phyloP scores from a whole-genome alignment of 805 yeast species.

The Candida lessepsii region DNA sequence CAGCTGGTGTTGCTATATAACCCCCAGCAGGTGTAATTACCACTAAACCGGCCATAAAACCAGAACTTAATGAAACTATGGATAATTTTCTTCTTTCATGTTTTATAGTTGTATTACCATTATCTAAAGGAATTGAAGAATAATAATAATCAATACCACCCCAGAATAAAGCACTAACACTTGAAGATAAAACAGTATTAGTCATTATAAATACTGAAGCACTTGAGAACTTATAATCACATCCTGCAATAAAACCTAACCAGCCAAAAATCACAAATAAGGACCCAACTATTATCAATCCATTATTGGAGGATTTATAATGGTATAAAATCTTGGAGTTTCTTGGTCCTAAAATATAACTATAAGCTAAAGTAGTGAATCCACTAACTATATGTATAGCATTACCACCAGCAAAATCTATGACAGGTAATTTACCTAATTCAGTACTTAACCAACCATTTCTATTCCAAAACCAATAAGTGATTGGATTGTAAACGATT shows the following conservation, averaged over 20 bases:
- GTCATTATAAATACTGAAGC: slow-evolving; percentile 30
- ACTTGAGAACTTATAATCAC: slow-evolving; percentile 39
- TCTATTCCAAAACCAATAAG: slow-evolving; percentile 46
- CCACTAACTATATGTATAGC: slow-evolving; percentile 47
- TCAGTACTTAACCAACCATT: slow-evolving; percentile 44
- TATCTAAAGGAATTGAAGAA: slow-evolving; percentile 39
- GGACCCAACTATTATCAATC: slow-evolving; percentile 34
- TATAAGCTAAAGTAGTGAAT: slow-evolving; percentile 44
- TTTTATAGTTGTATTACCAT: not conserved
- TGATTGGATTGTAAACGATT: slow-evolving; percentile 42
- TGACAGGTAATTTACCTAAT: slow-evolving; percentile 31
- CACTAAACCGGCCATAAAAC: slow-evolving; percentile 41
- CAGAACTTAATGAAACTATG: slow-evolving; percentile 39
- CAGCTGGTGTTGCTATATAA: slow-evolving; percentile 30
- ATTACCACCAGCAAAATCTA: slow-evolving; percentile 47
- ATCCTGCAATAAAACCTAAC: slow-evolving; percentile 44
- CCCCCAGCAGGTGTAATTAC: slow-evolving; percentile 46
- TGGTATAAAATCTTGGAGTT: slow-evolving; percentile 36
- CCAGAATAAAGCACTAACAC: slow-evolving; percentile 38
- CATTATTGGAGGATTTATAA: slow-evolving; percentile 36
- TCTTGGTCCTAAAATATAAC: slow-evolving; percentile 43
- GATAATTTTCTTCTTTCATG: slow-evolving; percentile 32
- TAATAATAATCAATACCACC: slow-evolving; percentile 36
- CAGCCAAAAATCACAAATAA: slow-evolving; percentile 35
- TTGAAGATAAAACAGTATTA: slow-evolving; percentile 35